Base-by-base conservation (phyloP, 2,329 filamentous ascomycete species). In the Colletotrichum sp. region DNA sequence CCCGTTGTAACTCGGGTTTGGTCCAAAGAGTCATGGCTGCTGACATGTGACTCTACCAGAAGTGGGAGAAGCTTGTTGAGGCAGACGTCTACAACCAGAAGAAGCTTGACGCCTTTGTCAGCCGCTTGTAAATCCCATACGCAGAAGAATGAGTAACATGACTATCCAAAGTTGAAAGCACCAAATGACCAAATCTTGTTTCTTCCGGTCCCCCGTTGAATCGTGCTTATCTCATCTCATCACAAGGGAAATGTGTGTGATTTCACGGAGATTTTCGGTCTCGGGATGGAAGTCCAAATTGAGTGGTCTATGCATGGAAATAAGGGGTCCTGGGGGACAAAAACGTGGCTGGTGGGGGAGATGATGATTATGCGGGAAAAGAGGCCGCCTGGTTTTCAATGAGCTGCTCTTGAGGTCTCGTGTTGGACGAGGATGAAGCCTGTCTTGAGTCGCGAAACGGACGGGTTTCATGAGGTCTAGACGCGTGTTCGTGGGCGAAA, bases 31-130 rank as follows among this genome's bases (percentile, higher is more conserved):
- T 62, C 59, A 62, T 62, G 67, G 2, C 30, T n/a, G 44, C 66
- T 74, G 34, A 74, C 67, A 48, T 26, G 66, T 63, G 65, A 60
- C 34, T 16, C 13, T 39, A 13, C 6, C 36, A 68, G 70, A 68
- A 69, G 64, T 75, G 74, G 74, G 74, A 75, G 65, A 73, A 75
- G 34, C 70, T 75, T 15, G 74, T 75, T 22, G 74, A 75, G 64
- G 74, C 74, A 8, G 74, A 75, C 44, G 74, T 75, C 28, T 75
- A 74, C 59, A 57, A 75, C 28, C 74, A 75, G 44, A 69, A 74
- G 48, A 75, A 75, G 65, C 74, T 75, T 13, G 74, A 75, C 18
- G 59, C 59, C 34, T 75, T 75, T 44, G 64, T 75, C 48, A 63
- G 72, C 39, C 39, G 69, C 15, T 34, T 48, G 69, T 75, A 63